Percentiles rank a stretch among this genome's conserved stretches.
Evolutionary conservation across 306 rosid genomes (phyloP).

Genomic region (Potentilla sterilis): DNA sequence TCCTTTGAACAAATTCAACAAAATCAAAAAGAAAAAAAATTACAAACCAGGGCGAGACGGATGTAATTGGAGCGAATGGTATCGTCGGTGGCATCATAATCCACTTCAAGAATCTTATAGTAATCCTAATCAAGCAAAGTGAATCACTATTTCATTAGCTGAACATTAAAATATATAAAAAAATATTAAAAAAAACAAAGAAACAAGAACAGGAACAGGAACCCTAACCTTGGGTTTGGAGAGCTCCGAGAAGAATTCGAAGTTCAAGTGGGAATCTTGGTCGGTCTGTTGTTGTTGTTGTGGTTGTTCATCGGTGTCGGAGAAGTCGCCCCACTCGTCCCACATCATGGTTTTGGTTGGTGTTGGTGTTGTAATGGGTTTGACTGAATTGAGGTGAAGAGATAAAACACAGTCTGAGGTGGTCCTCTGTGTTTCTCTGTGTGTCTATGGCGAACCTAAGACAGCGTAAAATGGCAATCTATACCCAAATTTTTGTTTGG

Average conservation of each 20-base stretch:
- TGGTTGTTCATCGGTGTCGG: constrained; percentile 24
- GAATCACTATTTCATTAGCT: not conserved
- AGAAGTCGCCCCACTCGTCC: constrained; percentile 44
- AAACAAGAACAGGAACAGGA: not conserved
- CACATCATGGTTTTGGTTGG: constrained; percentile 54
- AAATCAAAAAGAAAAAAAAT: not conserved
- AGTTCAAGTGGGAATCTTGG: constrained; percentile 48
- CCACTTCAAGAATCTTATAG: constrained; percentile 84
- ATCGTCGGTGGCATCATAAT: constrained; percentile 83
- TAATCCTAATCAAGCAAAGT: constrained; percentile 53
- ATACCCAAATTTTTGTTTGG: not conserved
- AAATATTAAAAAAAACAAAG: not conserved
- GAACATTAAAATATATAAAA: not conserved
- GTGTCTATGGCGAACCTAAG: not conserved
- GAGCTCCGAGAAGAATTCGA: constrained; percentile 59
- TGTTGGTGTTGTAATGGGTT: not conserved
- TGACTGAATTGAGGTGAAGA: constrained; percentile 1
- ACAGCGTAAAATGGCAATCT: not conserved
- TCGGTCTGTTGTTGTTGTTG: constrained; percentile 32
- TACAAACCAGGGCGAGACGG: constrained; percentile 81
- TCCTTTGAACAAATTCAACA: not conserved
- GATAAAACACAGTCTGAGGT: constrained; percentile 1
- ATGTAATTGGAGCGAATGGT: constrained; percentile 85
- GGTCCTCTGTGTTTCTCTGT: not conserved
- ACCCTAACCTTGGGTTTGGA: constrained; percentile 61